phyloP scores from a whole-genome alignment of 1,284 basidiomycete species.

The Trichosporon coremiiforme region DNA sequence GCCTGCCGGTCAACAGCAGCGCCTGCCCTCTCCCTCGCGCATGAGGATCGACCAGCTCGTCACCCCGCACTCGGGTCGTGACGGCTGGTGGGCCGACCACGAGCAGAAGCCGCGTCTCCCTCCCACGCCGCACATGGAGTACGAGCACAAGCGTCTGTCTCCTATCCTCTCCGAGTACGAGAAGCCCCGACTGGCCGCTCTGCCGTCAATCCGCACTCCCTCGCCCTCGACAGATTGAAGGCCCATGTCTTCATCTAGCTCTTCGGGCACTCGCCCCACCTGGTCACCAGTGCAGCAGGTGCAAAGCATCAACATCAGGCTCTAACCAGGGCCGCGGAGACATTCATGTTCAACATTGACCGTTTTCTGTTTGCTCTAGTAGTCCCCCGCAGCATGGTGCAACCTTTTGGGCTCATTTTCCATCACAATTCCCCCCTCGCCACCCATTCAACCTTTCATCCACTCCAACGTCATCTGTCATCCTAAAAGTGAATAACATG shows the following conservation, averaged over 20 bases:
- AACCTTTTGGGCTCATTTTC: conserved; percentile 1
- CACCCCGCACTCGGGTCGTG: conserved; percentile 22
- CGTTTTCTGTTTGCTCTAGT: conserved; percentile 6
- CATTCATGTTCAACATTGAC: neutral
- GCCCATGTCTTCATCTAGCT: conserved; percentile 26
- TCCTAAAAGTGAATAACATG: conserved; percentile 18
- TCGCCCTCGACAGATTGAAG: conserved; percentile 20
- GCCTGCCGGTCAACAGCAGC: neutral
- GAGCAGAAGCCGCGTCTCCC: conserved; percentile 24
- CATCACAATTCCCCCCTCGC: neutral
- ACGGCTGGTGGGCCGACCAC: conserved; percentile 19
- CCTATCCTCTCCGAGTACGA: conserved; percentile 13
- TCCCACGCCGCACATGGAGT: neutral
- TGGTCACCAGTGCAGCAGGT: conserved; percentile 18
- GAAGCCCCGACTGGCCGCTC: conserved; percentile 14
- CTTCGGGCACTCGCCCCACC: conserved; percentile 14
- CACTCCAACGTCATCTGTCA: neutral
- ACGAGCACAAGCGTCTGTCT: conserved; percentile 12
- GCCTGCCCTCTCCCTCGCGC: conserved; percentile 28
- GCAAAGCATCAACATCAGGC: conserved; percentile 14
- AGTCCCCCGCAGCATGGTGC: conserved; percentile 11
- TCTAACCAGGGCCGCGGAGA: neutral
- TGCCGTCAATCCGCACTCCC: conserved; percentile 17
- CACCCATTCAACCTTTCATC: neutral
- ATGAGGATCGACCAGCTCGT: conserved; percentile 32